Evolutionary conservation across 2,329 filamentous ascomycete genomes (phyloP), one percentile per base, ranked within the genome.

Genomic region (Macrophomina pseudophaseolina): DNA sequence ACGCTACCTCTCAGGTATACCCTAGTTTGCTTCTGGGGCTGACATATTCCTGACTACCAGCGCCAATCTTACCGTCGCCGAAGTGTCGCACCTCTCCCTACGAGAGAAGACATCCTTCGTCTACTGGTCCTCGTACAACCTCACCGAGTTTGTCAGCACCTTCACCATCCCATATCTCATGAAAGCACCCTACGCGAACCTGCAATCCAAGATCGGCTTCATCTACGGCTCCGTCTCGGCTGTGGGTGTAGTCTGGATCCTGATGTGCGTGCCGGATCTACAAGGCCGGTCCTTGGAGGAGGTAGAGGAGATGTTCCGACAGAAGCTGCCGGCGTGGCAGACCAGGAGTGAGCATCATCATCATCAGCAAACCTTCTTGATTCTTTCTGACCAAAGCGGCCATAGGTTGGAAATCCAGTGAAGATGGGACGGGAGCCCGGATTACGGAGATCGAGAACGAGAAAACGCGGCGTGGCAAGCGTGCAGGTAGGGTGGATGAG

Each of bases 101-200:
- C 60, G 60, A 8, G 60, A 64, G 44, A 64, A 64, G 49, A 52
- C 44, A 30, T 32, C 46, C 6, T 62, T 62, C 28, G 40, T 28
- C 33, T n/a, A 40, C n/a, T 62, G 56, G 56, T n/a, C 42, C 4
- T 33, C 28, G 12, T 46, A 16, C 54, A 44, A 59, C 51, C 46
- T 59, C 38, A 40, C 12, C 16, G 54, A 59, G 9, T 59, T 59
- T 30, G 16, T 28, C 14, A 42, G 12, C 54, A 35, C 54, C 4
- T 59, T 40, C 54, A 59, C 33, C 23, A n/a, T 59, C 12, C 54
- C 54, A 4, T 59, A 59, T 18, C 54, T 59, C 16, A 32, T 59
- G 16, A 59, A 59, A 28, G 54, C 12, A 9, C 51, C 51, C 9
- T 54, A 54, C 30, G 54, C 54, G 30, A 59, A 59, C 35, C 18